These are phyloP conservation scores for Serendipita sp. DNA, from an alignment of 1,284 basidiomycete species.

Conservation along the genomic window DNA sequence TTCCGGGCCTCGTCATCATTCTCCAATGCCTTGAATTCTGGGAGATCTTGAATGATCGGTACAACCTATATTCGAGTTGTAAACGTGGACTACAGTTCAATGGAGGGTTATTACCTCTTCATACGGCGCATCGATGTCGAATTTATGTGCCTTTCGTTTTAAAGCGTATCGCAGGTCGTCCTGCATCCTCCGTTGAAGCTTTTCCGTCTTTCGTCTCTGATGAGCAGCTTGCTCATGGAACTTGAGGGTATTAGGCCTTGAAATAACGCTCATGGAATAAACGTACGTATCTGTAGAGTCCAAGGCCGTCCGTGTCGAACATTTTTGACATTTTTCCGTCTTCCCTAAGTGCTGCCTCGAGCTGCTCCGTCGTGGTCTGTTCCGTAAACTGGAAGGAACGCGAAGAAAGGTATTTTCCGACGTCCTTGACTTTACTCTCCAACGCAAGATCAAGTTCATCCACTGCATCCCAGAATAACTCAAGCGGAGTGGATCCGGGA, in stretches of 20 bases:
- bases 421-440: slow-evolving; percentile 54
- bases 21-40: slow-evolving; percentile 71
- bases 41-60: slow-evolving; percentile 60
- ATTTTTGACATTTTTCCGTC: slow-evolving; percentile 35
- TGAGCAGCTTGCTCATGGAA: slow-evolving; percentile 47
- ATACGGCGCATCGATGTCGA: slow-evolving; percentile 60
- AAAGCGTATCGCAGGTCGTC: slow-evolving; percentile 94
- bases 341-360: slow-evolving; percentile 33
- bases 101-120: slow-evolving; percentile 44
- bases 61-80: slow-evolving; percentile 34
- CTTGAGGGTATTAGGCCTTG: slow-evolving; percentile 26
- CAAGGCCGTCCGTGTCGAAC: slow-evolving; percentile 38
- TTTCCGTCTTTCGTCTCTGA: slow-evolving; percentile 60
- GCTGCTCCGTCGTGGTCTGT: slow-evolving; percentile 31
- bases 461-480: slow-evolving; percentile 90
- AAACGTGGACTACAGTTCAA: slow-evolving; percentile 6
- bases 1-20: slow-evolving; percentile 63
- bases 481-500: slow-evolving; percentile 85
- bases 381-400: slow-evolving; percentile 16
- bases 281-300: slow-evolving; percentile 56
- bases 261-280: slow-evolving; percentile 8
- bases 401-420: slow-evolving; percentile 26
- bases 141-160: slow-evolving; percentile 70
- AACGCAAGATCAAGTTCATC: slow-evolving; percentile 78
- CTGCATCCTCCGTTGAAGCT: slow-evolving; percentile 72